Evolutionary conservation across 352 stramenopile species (phyloP).

Genomic region (Globisporangium echinulatum): DNA sequence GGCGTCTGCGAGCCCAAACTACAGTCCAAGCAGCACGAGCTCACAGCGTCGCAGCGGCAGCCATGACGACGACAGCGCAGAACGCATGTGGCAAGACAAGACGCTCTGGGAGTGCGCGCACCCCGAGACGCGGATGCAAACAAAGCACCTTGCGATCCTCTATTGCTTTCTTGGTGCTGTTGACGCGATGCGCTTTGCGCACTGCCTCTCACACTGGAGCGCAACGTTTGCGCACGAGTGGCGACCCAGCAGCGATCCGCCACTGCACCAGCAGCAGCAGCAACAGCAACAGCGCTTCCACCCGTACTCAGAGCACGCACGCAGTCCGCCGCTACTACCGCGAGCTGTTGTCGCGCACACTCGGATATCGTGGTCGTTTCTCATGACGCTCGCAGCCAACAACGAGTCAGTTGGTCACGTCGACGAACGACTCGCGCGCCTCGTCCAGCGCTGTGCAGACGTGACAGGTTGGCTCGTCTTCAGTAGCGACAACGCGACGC

Average conservation of each 20-base stretch:
- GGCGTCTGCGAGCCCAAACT: background rate
- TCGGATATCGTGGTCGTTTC: slow-evolving; percentile 22
- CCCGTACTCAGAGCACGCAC: background rate
- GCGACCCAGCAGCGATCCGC: background rate
- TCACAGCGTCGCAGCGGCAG: no score
- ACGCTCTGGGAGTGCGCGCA: slow-evolving; percentile 39
- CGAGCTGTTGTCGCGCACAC: background rate
- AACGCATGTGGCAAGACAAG: slow-evolving; percentile 24
- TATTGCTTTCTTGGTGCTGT: slow-evolving; percentile 31
- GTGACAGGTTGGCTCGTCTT: slow-evolving; percentile 26
- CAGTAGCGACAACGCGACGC: slow-evolving; percentile 19
- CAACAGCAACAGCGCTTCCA: slow-evolving; percentile 5
- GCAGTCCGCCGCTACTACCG: slow-evolving; percentile 2
- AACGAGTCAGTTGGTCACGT: background rate
- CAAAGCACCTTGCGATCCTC: slow-evolving; percentile 47
- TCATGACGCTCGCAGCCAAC: slow-evolving; percentile 7
- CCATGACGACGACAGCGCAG: slow-evolving; percentile 6
- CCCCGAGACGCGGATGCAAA: slow-evolving; percentile 25
- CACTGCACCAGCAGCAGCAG: background rate
- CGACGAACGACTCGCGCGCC: slow-evolving; percentile 5
- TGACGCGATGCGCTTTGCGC: slow-evolving; percentile 22
- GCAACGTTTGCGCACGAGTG: slow-evolving; percentile 17
- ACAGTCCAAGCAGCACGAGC: slow-evolving; percentile 1
- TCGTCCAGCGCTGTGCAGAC: slow-evolving; percentile 20
- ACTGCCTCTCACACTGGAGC: slow-evolving; percentile 24